phyloP scores from a whole-genome alignment of 352 stramenopile genomes.

The Saprolegnia parasitica region DNA sequence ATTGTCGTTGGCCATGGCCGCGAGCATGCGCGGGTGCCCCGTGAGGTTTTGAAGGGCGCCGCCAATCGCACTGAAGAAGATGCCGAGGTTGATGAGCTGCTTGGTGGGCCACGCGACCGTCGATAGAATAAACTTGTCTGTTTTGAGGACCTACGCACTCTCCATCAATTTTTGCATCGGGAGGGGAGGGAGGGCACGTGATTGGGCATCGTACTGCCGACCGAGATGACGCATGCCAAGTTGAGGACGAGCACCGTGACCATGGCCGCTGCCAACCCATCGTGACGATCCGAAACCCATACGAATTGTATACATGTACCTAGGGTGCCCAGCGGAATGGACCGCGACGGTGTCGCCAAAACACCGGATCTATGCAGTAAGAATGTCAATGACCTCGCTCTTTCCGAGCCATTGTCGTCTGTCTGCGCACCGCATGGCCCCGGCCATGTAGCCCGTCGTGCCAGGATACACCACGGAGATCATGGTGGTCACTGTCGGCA shows the following conservation, averaged over 20 bases:
- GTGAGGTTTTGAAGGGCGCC: slow-evolving; percentile 52
- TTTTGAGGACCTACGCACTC: slow-evolving; percentile 41
- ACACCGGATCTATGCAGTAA: slow-evolving; percentile 30
- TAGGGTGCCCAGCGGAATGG: slow-evolving; percentile 61
- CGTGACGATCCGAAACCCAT: neutral
- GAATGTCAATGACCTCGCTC: neutral
- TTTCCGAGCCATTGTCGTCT: no score
- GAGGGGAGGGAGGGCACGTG: neutral
- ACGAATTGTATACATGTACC: slow-evolving; percentile 1
- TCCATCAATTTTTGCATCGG: neutral
- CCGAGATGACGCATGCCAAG: slow-evolving; percentile 48
- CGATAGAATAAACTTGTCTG: slow-evolving; percentile 60
- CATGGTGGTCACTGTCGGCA: slow-evolving; percentile 48
- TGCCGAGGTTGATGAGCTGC: slow-evolving; percentile 55
- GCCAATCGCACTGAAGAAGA: slow-evolving; percentile 48
- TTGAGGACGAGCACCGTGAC: slow-evolving; percentile 49
- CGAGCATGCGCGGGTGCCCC: slow-evolving; percentile 52
- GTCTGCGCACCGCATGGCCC: slow-evolving; percentile 40
- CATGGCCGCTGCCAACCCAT: slow-evolving; percentile 36
- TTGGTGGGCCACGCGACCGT: slow-evolving; percentile 52
- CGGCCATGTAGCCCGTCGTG: slow-evolving; percentile 74
- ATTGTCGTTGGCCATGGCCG: slow-evolving; percentile 56
- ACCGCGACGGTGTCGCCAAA: slow-evolving; percentile 46
- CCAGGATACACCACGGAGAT: slow-evolving; percentile 69
- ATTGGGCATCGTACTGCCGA: slow-evolving; percentile 32